Base-by-base conservation (phyloP, 2,329 filamentous ascomycete species). In the Cladosporium sp. region DNA sequence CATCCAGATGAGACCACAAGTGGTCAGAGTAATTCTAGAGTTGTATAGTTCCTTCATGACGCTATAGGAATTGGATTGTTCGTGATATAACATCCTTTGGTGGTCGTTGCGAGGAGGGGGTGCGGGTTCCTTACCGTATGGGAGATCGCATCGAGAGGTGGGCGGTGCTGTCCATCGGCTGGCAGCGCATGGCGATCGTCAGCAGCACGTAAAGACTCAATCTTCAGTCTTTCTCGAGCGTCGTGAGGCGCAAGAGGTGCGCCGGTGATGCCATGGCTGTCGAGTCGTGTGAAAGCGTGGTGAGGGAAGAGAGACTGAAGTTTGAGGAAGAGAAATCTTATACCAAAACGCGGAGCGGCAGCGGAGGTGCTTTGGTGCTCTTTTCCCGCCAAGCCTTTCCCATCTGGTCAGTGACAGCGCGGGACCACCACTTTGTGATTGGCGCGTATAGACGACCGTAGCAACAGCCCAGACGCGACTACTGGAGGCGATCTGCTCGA, bases 1-100 rank as follows among this genome's bases (percentile, higher is more conserved):
- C 45, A 40, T 48, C 27, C 42, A 41, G 39, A 39, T 22, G 15
- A 22, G 48, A 42, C 12, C 36, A 40, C 38, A 47, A 40, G 43
- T 47, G 53, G 53, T 79, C 76, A 79, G 77, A 72, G 73, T 78
- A 78, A 77, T 77, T 76, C 70, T 78, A 78, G 69, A 78, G 70
- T 70, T 61, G 62, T 63, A 57, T 62, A 63, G 64, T 40, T 77
- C 76, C 77, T 73, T 73, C 76, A 79, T 64, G 69, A 68, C 57
- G 62, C 63, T 71, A 69, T 79, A 75, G 77, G 77, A 74, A 67
- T 78, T 79, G 76, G 76, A 79, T 78, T 78, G 75, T 78, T 77
- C 68, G 60, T 71, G 60, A 61, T 55, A 63, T 43, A 55, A 53
- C 57, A 61, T 61, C 59, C 51, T 59, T 59, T 36, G 43, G 43